These are phyloP conservation scores for Oryza glaberrima DNA, from an alignment of 176 grass and related monocot species.

Conservation along the genomic window DNA sequence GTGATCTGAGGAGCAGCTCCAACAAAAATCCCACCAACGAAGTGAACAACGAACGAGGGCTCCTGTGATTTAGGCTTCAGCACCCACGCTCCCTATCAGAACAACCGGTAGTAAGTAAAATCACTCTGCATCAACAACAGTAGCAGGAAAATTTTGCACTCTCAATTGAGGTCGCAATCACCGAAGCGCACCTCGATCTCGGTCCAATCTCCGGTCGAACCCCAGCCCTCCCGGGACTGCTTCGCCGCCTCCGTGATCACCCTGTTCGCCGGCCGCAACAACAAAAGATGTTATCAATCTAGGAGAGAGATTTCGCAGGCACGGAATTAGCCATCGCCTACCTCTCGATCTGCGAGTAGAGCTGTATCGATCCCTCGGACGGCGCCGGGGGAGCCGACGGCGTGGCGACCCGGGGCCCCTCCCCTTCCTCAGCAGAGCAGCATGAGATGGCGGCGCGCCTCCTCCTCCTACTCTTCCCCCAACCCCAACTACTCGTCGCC, in stretches of 20 bases:
- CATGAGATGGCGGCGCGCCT: conserved; percentile 19
- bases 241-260: conserved; percentile 92
- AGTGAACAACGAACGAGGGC: conserved; percentile 74
- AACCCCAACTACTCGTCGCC: not conserved
- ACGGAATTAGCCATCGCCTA: conserved; percentile 16
- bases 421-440: conserved; percentile 36
- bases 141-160: not conserved
- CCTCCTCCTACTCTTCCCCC: not conserved
- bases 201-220: conserved; percentile 79
- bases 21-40: conserved; percentile 93
- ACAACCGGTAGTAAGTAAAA: conserved; percentile 20
- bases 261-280: conserved; percentile 41
- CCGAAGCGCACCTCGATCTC: conserved; percentile 74
- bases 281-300: not conserved
- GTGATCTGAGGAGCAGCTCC: conserved; percentile 94
- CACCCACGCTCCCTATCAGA: conserved; percentile 84
- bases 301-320: not conserved
- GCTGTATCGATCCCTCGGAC: conserved; percentile 67
- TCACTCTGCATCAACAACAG: not conserved
- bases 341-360: conserved; percentile 98
- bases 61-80: conserved; percentile 60
- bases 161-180: not conserved
- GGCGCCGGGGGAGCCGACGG: conserved; percentile 26
- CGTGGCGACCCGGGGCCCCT: not conserved
- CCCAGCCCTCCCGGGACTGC: conserved; percentile 69